These are phyloP conservation scores for Elsinoe australis DNA, from an alignment of 2,329 filamentous ascomycete genomes.

Conservation along the genomic window DNA sequence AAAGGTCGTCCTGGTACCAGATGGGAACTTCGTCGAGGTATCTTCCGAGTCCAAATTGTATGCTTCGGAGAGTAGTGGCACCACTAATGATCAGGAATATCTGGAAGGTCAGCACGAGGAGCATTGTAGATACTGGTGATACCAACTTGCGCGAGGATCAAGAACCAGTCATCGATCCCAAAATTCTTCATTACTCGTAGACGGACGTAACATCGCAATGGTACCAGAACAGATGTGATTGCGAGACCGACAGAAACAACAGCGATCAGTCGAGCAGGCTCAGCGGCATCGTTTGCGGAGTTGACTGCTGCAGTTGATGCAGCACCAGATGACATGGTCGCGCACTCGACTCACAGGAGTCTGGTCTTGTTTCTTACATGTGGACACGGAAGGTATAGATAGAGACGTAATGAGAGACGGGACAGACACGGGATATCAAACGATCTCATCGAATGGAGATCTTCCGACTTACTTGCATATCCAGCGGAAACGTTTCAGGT, in stretches of 20 bases:
- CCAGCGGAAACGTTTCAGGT: not conserved
- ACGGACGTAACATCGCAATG: constrained; percentile 11
- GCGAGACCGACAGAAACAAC: not conserved
- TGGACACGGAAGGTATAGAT: not conserved
- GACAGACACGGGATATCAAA: constrained; percentile 1
- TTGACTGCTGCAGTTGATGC: not conserved
- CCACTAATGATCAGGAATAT: constrained; percentile 8
- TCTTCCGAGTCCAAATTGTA: not conserved
- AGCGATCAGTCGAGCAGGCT: not conserved
- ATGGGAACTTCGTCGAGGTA: constrained; percentile 1
- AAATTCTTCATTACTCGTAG: constrained; percentile 5
- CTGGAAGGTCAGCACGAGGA: too few relatives aligned
- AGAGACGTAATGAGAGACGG: not conserved
- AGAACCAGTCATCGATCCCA: constrained; percentile 14
- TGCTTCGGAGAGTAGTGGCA: constrained; percentile 1
- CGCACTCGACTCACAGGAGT: not conserved
- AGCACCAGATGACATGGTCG: not conserved
- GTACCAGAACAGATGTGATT: constrained; percentile 3
- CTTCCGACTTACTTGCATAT: constrained; percentile 8
- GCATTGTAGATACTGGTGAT: not conserved
- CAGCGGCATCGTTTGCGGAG: not conserved
- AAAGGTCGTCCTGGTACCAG: constrained; percentile 2
- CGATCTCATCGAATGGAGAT: not conserved
- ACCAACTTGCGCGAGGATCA: constrained; percentile 8
- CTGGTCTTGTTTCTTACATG: not conserved